Base-by-base conservation (phyloP, 163 green algal species). In the Trebouxiophyceae sp. region DNA sequence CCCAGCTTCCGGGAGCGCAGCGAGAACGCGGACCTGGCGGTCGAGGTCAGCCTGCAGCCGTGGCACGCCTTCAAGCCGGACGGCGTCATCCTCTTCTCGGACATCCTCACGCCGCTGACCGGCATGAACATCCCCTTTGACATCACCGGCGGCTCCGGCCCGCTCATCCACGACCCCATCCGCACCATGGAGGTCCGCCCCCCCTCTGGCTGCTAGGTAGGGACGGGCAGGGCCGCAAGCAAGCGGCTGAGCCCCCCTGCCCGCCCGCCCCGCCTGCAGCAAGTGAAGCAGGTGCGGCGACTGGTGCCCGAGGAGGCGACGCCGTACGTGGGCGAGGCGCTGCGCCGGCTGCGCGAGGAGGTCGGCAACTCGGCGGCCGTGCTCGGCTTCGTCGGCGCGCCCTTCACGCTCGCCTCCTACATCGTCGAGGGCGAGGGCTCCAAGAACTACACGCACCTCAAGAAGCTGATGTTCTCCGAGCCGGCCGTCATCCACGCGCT, bases 41-140 rank as follows among this genome's bases (percentile, higher is more conserved):
- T 93, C 5, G 90, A 97, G 77, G 87, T 97, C 33, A 90, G 83
- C 0, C 81, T 96, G 70, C 91, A 97, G 81, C 91, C 91, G 0
- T 97, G 88, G 88, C 72, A 83, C 45, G 90, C 88, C 0, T 97
- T 96, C 84, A 86, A 89, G 72, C 91, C 91, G 27, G 91, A 97
- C 74, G 91, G 91, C 50, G 89, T 97, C 32, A 93, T 97, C 72
- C 85, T 97, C 30, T 97, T 97, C 81, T 90, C 80, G 32, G 91
- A 97, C 77, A 97, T 97, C 76, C 77, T 97, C n/a, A 97, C 91
- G 1, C 90, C 90, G 22, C 82, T 97, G 29, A 72, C 86, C 8
- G 91, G 90, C 70, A 96, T 96, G 90, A 95, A 95, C 83, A 96
- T 97, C 68, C 81, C 84, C 62, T 97, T 96, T 79, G 90, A 97